Base-by-base conservation (phyloP, 768 basidiomycete species). In the Russula abietina region DNA sequence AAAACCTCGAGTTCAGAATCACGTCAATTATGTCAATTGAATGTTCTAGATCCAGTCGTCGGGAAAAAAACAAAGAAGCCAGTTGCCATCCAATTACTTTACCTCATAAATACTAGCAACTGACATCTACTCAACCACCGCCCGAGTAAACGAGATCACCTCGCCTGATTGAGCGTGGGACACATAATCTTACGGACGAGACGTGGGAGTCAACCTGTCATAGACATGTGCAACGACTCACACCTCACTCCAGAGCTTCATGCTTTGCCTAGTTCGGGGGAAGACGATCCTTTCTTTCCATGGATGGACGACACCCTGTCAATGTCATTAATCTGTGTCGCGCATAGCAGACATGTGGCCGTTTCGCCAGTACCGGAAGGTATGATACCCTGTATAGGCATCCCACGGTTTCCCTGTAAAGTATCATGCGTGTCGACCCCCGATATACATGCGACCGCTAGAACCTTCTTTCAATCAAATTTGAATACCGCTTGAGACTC, bases 1-100 rank as follows among this genome's bases (percentile, higher is more conserved):
- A 64, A 64, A 51, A 32, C 57, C 46, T 59, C 62, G 33, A 41
- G 32, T 36, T 45, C 30, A 55, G 57, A 63, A 59, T 38, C 63
- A 43, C 41, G 19, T 55, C 51, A 60, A 60, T 51, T 51, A 55
- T 64, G 41, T 60, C 58, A 60, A 43, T 28, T 55, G 30, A 39
- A 28, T 51, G 48, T 55, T 60, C 59, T 51, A 45, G 59, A 56
- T 56, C 32, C 39, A 33, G 46, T 33, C 38, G 59, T 24, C 39
- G n/a, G n/a, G 33, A 46, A 38, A 46, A 38, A 48, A 53, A 39
- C 57, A 62, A 38, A 55, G 45, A 64, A 58, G 46, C 6, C 28
- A 7, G 22, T 28, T 49, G 28, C 48, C 62, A 55, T 39, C 17
- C 28, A 33, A 19, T 32, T 28, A 36, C 30, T 28, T 54, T 46